Evolutionary conservation across 352 stramenopile species (phyloP).

Genomic region (Globisporangium parvum): DNA sequence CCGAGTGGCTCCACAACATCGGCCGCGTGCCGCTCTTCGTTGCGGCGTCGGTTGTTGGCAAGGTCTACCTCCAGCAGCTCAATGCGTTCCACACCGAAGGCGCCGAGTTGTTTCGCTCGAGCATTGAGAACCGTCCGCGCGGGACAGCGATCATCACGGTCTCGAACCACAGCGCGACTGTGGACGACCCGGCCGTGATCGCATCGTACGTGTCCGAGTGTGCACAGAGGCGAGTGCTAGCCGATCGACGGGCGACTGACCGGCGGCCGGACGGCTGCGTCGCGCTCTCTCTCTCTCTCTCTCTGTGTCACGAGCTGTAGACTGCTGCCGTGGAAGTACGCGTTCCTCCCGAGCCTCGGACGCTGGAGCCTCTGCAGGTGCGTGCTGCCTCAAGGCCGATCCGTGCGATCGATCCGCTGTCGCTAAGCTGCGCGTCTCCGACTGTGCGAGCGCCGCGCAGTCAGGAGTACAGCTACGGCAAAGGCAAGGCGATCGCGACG

Average conservation of each 20-base stretch:
- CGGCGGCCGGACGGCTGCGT: background rate
- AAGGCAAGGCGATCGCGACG: conserved; percentile 38
- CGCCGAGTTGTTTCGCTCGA: conserved; percentile 33
- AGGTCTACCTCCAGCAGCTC: conserved; percentile 48
- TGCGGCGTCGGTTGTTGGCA: conserved; percentile 35
- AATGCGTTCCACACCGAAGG: conserved; percentile 47
- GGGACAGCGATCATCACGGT: conserved; percentile 69
- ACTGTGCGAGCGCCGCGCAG: conserved; percentile 19
- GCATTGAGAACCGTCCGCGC: conserved; percentile 34
- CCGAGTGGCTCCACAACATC: conserved; percentile 62
- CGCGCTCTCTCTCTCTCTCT: background rate
- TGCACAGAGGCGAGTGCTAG: no score
- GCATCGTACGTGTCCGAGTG: no score
- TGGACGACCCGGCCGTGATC: conserved; percentile 71
- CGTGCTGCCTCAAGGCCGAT: conserved; percentile 2
- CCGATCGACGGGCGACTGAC: background rate
- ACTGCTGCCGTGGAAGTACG: conserved; percentile 73
- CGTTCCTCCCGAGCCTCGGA: conserved; percentile 31
- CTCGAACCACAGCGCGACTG: conserved; percentile 79
- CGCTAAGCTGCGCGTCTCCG: background rate
- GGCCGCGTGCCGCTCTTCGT: conserved; percentile 44
- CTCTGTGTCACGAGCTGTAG: conserved; percentile 22
- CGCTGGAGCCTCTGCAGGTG: conserved; percentile 77
- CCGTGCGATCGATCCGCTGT: no score
- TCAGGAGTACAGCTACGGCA: conserved; percentile 82